phyloP scores from a whole-genome alignment of 768 basidiomycete genomes.

The Austroboletus eburneus region DNA sequence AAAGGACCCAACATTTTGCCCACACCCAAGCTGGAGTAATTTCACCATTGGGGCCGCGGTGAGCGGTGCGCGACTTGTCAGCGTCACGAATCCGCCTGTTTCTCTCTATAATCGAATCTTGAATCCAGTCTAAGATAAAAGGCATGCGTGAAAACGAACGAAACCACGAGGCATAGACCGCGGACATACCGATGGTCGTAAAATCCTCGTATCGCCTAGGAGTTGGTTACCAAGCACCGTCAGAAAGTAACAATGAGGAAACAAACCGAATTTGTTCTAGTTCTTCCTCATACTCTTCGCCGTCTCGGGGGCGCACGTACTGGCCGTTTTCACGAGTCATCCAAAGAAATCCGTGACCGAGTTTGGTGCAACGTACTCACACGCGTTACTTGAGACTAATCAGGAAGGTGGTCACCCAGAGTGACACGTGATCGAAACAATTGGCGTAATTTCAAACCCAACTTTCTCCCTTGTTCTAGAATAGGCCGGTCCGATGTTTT shows the following conservation, averaged over 20 bases:
- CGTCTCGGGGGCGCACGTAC: slow-evolving; percentile 21
- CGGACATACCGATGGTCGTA: slow-evolving; percentile 76
- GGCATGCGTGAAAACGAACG: slow-evolving; percentile 12
- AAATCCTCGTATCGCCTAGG: slow-evolving; percentile 91
- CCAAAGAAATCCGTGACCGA: not conserved
- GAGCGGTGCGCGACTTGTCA: slow-evolving; percentile 36
- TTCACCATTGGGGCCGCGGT: slow-evolving; percentile 47
- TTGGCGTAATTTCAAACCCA: not conserved
- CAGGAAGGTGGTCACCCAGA: not conserved
- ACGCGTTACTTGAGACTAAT: not conserved
- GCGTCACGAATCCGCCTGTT: slow-evolving; percentile 67
- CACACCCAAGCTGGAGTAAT: slow-evolving; percentile 55
- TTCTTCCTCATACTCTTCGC: slow-evolving; percentile 57
- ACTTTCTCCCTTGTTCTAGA: too few species aligned
- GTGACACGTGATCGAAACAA: slow-evolving; percentile 16
- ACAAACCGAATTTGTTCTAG: slow-evolving; percentile 61
- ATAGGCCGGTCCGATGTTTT: too few species aligned
- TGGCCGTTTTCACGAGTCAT: slow-evolving; percentile 23
- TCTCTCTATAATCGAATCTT: slow-evolving; percentile 88
- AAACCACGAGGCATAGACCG: slow-evolving; percentile 9
- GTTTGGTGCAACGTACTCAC: not conserved
- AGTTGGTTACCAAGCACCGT: slow-evolving; percentile 15
- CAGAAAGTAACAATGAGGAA: not conserved
- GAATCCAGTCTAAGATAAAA: slow-evolving; percentile 79
- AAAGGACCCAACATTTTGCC: slow-evolving; percentile 53